Conservation (phyloP, 805 yeast genomes). For the Scheffersomyces stipitis region DNA sequence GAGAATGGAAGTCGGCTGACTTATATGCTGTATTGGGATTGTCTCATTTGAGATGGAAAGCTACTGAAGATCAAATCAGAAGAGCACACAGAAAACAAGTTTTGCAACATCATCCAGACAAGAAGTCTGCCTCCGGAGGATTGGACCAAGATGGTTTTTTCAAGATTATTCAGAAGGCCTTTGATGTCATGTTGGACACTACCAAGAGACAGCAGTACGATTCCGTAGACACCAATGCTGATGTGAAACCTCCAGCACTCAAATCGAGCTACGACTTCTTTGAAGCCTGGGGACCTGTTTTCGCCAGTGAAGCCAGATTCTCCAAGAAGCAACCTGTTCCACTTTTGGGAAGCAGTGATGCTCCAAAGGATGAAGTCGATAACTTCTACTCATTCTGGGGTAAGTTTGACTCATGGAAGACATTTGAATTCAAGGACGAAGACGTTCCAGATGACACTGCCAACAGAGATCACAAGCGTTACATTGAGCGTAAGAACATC, state of each 20-base stretch:
- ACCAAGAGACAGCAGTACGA: conserved; percentile 89
- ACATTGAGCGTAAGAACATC: conserved; percentile 95
- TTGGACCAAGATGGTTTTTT: conserved; percentile 94
- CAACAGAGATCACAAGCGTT: conserved; percentile 99
- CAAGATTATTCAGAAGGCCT: conserved; percentile 96
- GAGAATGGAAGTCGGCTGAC: conserved; percentile 97
- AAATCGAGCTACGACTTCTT: conserved; percentile 76
- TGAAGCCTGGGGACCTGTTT: conserved; percentile 90
- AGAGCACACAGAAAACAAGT: conserved; percentile 97
- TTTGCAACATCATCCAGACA: conserved; percentile 96
- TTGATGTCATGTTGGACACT: conserved; percentile 84
- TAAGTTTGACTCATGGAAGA: conserved; percentile 96
- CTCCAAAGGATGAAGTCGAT: conserved; percentile 81
- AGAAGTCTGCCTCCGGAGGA: conserved; percentile 88
- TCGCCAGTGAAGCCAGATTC: conserved; percentile 87
- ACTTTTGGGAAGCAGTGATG: conserved; percentile 61
- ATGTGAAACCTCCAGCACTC: conserved; percentile 74
- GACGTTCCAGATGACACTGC: conserved; percentile 99
- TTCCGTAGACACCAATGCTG: conserved; percentile 89
- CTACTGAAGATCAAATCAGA: conserved; percentile 90
- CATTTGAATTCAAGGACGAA: conserved; percentile 96
- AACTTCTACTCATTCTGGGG: conserved; percentile 88
- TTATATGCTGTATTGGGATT: conserved; percentile 95
- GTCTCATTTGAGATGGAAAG: conserved; percentile 85
- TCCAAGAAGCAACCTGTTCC: conserved; percentile 92